Evolutionary conservation across 176 grass and related monocot species (phyloP).

Genomic region (Phoenix dactylifera): DNA sequence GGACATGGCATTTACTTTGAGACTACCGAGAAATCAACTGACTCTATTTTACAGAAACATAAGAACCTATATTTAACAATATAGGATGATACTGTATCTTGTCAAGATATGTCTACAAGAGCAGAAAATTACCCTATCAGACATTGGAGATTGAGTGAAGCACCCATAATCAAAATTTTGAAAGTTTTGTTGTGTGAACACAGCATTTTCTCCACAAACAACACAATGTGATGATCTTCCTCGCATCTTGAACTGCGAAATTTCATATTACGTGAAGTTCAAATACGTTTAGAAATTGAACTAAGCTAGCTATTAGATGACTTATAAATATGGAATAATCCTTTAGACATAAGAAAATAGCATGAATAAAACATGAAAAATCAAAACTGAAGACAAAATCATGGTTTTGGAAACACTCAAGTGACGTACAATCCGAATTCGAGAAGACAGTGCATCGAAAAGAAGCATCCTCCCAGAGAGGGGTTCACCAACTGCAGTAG

Average conservation of each 20-base stretch:
- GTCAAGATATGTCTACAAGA: background rate
- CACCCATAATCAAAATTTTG: conserved; percentile 80
- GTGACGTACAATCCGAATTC: conserved; percentile 57
- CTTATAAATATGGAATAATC: background rate
- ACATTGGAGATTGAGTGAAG: conserved; percentile 87
- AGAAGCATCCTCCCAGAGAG: conserved; percentile 88
- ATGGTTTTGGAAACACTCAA: conserved; percentile 3
- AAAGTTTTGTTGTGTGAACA: conserved; percentile 53
- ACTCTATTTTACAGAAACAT: too few relatives aligned
- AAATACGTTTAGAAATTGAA: too few relatives aligned
- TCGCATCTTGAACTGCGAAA: conserved; percentile 67
- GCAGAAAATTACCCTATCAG: conserved; percentile 49
- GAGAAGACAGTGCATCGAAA: conserved; percentile 73
- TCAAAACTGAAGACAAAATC: too few relatives aligned
- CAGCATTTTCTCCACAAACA: conserved; percentile 55
- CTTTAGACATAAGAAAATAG: background rate
- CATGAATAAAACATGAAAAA: background rate
- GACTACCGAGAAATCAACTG: too few relatives aligned
- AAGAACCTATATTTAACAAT: too few relatives aligned
- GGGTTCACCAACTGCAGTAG: conserved; percentile 71
- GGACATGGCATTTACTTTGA: too few relatives aligned
- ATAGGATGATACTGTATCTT: too few relatives aligned
- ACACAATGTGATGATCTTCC: conserved; percentile 55
- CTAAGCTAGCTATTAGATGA: too few relatives aligned
- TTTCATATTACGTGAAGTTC: background rate